Evolutionary conservation across 2,329 filamentous ascomycete species (phyloP).

Genomic region (Penicillium sp.): DNA sequence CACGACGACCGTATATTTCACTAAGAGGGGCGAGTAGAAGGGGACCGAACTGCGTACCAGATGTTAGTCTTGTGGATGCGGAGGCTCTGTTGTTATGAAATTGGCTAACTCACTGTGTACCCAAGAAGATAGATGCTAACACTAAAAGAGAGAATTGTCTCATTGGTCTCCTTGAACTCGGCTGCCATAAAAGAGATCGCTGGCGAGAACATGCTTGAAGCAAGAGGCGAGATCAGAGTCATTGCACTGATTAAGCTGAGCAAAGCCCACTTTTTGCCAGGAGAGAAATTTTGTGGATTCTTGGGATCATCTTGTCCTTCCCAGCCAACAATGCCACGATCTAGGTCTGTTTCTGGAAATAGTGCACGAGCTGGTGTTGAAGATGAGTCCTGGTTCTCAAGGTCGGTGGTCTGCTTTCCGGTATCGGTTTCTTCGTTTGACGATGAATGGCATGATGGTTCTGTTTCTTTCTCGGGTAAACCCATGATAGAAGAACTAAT

Average conservation of each 20-base stretch:
- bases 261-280: constrained; percentile 27
- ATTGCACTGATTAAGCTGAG: constrained; percentile 30
- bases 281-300: constrained; percentile 58
- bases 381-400: constrained; percentile 2
- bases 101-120: constrained; percentile 24
- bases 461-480: neutral
- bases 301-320: constrained; percentile 59
- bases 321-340: constrained; percentile 60
- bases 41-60: constrained; percentile 49
- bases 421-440: neutral
- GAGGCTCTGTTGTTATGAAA: neutral
- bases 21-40: constrained; percentile 65
- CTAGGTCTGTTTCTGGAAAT: constrained; percentile 54
- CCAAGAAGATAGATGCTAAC: constrained; percentile 34
- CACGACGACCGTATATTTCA: constrained; percentile 64
- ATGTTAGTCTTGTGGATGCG: neutral
- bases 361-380: neutral
- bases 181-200: constrained; percentile 24
- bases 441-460: neutral
- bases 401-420: neutral
- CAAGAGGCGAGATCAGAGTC: constrained; percentile 34
- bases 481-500: neutral
- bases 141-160: constrained; percentile 30
- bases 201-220: constrained; percentile 37
- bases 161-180: constrained; percentile 24